Evolutionary conservation across 2,329 filamentous ascomycete genomes (phyloP), one percentile per base, ranked within the genome.

Genomic region (Penicillium sp.): DNA sequence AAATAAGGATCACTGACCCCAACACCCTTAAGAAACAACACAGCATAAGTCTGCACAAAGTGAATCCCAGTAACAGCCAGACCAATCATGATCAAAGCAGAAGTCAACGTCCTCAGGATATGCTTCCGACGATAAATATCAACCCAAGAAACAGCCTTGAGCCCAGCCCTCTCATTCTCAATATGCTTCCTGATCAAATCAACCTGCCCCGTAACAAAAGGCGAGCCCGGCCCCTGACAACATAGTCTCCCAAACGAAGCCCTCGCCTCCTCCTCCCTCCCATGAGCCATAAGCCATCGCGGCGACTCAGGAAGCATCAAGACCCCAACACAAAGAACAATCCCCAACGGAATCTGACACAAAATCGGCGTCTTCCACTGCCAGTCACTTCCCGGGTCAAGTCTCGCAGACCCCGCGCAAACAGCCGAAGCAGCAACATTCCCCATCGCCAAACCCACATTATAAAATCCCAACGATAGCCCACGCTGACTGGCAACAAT

Each of bases 311-410:
- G 61, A 8, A 64, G 61, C 55, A 60, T 57, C 29, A 62, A 39
- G 7, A 61, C 60, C 0, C 59, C 58, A n/a, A 52, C 56, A 13
- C 58, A 58, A 1, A 66, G 53, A 25, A 64, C 47, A 11, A 64
- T 35, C 0, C 58, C 62, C 3, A 65, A 10, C 0, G 64, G 64
- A 25, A 66, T 64, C 41, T 66, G 64, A 12, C 61, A 63, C 8
- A 65, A 40, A 14, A 66, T 66, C 0, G 63, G 63, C 4, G 58
- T 64, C 41, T 64, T 62, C 64, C 64, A 66, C 8, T 63, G 56
- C 61, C 61, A 63, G 16, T 66, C 55, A 35, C 58, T 66, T 0
- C 25, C 42, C 1, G 58, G 41, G 22, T 61, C 54, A 4, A 64
- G 49, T 29, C 49, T 52, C 0, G 61, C 56, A 19, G 63, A 63